A percentile compares a stretch with the other conserved stretches of the same genome.
These are phyloP conservation scores for Colletotrichum sp. DNA, from an alignment of 2,329 filamentous ascomycete genomes.

Conservation along the genomic window DNA sequence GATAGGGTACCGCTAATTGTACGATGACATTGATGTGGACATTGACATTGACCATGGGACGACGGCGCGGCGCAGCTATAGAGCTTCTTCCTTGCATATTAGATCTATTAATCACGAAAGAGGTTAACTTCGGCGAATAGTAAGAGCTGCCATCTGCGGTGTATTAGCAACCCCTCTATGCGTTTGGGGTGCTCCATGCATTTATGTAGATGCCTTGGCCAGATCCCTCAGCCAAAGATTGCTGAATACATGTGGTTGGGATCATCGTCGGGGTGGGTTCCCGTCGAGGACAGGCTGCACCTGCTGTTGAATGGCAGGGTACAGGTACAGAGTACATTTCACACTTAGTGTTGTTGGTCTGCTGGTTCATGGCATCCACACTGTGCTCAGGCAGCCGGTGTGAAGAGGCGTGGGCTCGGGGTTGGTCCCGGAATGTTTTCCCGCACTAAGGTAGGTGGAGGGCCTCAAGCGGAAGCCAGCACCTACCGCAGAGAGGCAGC, in stretches of 20 bases:
- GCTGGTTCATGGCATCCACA: too few species aligned
- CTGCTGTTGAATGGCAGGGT: not conserved
- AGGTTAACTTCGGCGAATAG: conserved; percentile 9
- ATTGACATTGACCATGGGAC: not conserved
- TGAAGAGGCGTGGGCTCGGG: not conserved
- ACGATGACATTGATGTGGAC: conserved; percentile 6
- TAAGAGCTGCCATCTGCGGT: too few species aligned
- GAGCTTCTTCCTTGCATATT: conserved; percentile 15
- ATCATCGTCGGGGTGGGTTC: not conserved
- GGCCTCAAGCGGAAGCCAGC: not conserved
- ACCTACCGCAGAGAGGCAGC: not conserved
- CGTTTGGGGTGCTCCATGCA: not conserved
- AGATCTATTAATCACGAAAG: conserved; percentile 20
- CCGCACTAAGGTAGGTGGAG: not conserved
- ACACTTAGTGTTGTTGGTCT: not conserved
- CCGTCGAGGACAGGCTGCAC: not conserved
- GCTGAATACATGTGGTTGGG: not conserved
- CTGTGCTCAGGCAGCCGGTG: not conserved
- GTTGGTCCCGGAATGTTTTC: conserved; percentile 11
- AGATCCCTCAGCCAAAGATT: not conserved
- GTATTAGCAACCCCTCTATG: not conserved
- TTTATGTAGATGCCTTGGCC: not conserved
- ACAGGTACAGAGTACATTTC: not conserved
- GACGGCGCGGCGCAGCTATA: conserved; percentile 3
- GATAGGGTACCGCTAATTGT: not conserved